phyloP scores from a whole-genome alignment of 108 stramenopile species.

The Cyclotella choctawhatcheeana region DNA sequence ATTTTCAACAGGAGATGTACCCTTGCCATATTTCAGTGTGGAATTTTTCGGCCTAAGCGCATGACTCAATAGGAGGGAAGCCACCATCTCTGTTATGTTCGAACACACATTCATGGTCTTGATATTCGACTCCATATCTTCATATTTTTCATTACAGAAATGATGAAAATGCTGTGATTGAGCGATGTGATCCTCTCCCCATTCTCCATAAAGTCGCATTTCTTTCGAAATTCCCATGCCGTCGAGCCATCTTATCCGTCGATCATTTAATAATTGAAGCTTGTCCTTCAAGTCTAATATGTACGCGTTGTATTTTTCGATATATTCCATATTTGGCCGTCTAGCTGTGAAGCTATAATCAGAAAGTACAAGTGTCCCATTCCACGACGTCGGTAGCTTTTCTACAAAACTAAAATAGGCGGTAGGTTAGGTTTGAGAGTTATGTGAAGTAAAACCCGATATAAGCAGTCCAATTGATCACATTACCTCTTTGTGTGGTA shows the following conservation, averaged over 20 bases:
- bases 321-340: slow-evolving; percentile 9
- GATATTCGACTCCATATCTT: not conserved
- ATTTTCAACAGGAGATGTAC: not conserved
- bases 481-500: slow-evolving; percentile 27
- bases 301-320: slow-evolving; percentile 12
- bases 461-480: not conserved
- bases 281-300: not conserved
- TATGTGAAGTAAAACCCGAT: too few relatives aligned
- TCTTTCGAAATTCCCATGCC: slow-evolving; percentile 43
- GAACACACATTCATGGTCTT: slow-evolving; percentile 22
- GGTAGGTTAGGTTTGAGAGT: too few relatives aligned
- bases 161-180: slow-evolving; percentile 52
- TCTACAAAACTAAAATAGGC: slow-evolving; percentile 7
- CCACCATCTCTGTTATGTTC: slow-evolving; percentile 47
- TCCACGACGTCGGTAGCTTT: slow-evolving; percentile 20
- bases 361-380: slow-evolving; percentile 28
- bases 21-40: not conserved
- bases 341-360: slow-evolving; percentile 30
- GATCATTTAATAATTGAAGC: slow-evolving; percentile 18
- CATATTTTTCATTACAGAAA: slow-evolving; percentile 17
- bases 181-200: slow-evolving; percentile 28
- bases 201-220: slow-evolving; percentile 37
- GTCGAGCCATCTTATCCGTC: slow-evolving; percentile 40
- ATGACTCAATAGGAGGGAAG: slow-evolving; percentile 35
- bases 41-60: slow-evolving; percentile 27